Evolutionary conservation across 768 basidiomycete genomes (phyloP), one percentile per base, ranked within the genome.

Genomic region (Russula sp.): DNA sequence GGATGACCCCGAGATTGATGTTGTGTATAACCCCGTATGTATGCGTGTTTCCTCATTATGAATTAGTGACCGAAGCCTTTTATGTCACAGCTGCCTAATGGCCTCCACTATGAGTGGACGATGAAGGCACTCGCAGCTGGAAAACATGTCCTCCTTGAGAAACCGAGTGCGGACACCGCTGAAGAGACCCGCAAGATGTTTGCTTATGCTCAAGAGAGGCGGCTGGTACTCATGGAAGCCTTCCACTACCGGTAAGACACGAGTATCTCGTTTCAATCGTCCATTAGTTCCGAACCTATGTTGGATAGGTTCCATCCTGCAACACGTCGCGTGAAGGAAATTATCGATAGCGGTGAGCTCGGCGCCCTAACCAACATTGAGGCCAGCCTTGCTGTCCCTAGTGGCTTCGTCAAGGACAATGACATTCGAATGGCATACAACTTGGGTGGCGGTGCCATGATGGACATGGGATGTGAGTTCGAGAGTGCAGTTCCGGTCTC

Each of bases 121-220:
- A 82, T 81, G 78, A 84, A 81, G 64, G 81, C 83, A 7, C 78
- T 87, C 8, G 70, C 70, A 13, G 79, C 80, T 1, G 84, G 86
- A 6, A 86, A 87, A 68, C 84, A 86, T 61, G 84, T 86, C 32
- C 73, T 86, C 10, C 73, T 84, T 20, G 86, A 87, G 65, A 87
- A 86, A 65, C 85, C 83, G 48, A 77, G 73, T 45, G 73, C 77
- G n/a, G 67, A 79, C 56, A 80, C 78, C 0, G 79, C 81, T 2
- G 79, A 77, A 34, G 83, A 86, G 70, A 76, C 78, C 6, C 72
- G 74, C 5, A 71, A 75, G 56, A 82, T 86, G 76, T 82, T 79
- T 60, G 76, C 75, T 10, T 56, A 80, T 22, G 82, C 83, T 3
- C 70, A 78, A 63, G 66, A 73, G 62, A 80, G 79, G 59, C 78